Evolutionary conservation across 805 yeast species (phyloP), one percentile per base, ranked within the genome.

Genomic region (Novakomyces olei): DNA sequence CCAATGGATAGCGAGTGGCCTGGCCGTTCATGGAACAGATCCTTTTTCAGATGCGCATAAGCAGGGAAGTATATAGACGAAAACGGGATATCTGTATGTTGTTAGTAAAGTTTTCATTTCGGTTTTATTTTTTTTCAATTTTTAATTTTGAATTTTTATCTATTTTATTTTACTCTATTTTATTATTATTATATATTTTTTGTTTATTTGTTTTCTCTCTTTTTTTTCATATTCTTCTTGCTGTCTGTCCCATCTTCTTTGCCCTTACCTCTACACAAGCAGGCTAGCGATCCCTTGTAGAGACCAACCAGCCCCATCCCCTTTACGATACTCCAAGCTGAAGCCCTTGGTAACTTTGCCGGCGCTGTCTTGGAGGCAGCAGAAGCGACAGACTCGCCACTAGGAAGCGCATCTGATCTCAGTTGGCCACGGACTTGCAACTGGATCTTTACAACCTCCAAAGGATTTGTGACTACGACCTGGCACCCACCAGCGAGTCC

Each of bases 71-170:
- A 85, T 41, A 85, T 85, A 25, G 96, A 94, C 25, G 91, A 74
- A 54, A 85, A 85, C 29, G 96, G 96, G 25, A 85, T 92, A 54
- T 85, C 98, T n/a, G n/a, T n/a, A n/a, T n/a, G n/a, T n/a, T n/a
- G n/a, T n/a, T n/a, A n/a, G n/a, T n/a, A n/a, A n/a, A n/a, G n/a
- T n/a, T n/a, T n/a, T n/a, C n/a, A n/a, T n/a, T n/a, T n/a, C n/a
- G n/a, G n/a, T n/a, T n/a, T n/a, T n/a, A n/a, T n/a, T n/a, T n/a
- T n/a, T n/a, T n/a, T n/a, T n/a, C n/a, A n/a, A n/a, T n/a, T n/a
- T n/a, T n/a, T n/a, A n/a, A n/a, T n/a, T n/a, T n/a, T n/a, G n/a
- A n/a, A n/a, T n/a, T n/a, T n/a, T n/a, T n/a, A n/a, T n/a, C n/a
- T n/a, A n/a, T n/a, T n/a, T n/a, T n/a, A n/a, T n/a, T n/a, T n/a